Evolutionary conservation across 495 filamentous ascomycete genomes (phyloP), one percentile per base, ranked within the genome.

Genomic region (Oidiodendron maius): DNA sequence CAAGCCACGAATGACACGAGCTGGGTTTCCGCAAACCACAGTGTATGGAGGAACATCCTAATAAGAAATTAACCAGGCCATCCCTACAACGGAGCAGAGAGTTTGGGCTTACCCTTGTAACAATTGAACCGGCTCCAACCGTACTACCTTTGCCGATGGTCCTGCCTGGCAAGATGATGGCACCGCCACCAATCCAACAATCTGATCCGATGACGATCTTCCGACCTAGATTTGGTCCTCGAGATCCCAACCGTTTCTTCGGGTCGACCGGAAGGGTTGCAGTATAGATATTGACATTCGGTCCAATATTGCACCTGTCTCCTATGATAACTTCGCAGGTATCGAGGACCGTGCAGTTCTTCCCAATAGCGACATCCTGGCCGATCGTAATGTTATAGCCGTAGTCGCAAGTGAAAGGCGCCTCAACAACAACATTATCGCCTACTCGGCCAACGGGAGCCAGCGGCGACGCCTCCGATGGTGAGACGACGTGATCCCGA

Each of bases 341-440:
- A 58, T 98, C 93, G 42, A 91, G 77, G 58, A 98, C 86, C 10
- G 83, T 79, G 61, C 93, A 97, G 55, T 90, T 89, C 39, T 86
- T 77, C 9, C 86, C 87, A 50, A 98, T 90, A 52, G 83, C 77
- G 5, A 93, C 88, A 58, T 93, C 82, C 56, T 91, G 86, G 18
- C 87, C 93, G 52, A 98, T 83, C 30, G 76, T 75, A 55, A 97
- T 86, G 58, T 98, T 96, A 60, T 95, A 96, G 2, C 93, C 93
- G 59, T 96, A 98, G 58, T 96, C 89, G 64, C 93, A 97, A 28
- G 73, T 83, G 62, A 98, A 97, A 11, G 93, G 91, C 2, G 87
- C 82, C 50, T 96, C 89, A 34, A 98, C 87, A 32, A 81, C 74
- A 6, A 86, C 84, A 41, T 86, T 80, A 34, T 83, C 76, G 17